These are phyloP conservation scores for Bipolaris oryzae DNA, from an alignment of 2,329 filamentous ascomycete genomes.

Conservation along the genomic window DNA sequence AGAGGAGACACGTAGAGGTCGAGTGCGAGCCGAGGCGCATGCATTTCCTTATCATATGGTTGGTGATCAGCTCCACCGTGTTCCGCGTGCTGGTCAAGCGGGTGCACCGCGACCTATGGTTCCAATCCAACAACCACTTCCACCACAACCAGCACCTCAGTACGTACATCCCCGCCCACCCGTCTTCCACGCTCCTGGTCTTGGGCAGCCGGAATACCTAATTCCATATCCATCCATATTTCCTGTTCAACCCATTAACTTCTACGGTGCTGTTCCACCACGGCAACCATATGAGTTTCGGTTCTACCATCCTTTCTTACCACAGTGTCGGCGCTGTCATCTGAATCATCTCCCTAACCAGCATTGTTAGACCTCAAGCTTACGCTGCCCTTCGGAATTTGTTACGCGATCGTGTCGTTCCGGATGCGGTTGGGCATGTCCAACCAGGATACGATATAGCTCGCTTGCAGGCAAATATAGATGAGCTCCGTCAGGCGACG, in stretches of 20 bases:
- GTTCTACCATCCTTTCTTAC: neutral
- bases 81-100: neutral
- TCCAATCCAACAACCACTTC: neutral
- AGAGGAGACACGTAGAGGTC: slow-evolving; percentile 34
- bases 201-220: slow-evolving; percentile 3
- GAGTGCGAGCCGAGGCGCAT: slow-evolving; percentile 18
- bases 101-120: slow-evolving; percentile 2
- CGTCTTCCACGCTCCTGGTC: neutral
- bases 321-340: slow-evolving; percentile 12
- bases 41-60: slow-evolving; percentile 34
- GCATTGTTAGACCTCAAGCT: slow-evolving; percentile 10
- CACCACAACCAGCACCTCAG: slow-evolving; percentile 13
- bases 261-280: slow-evolving; percentile 4
- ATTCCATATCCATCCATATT: slow-evolving; percentile 3
- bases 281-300: slow-evolving; percentile 9
- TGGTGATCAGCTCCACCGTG: slow-evolving; percentile 21
- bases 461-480: neutral
- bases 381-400: neutral
- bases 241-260: slow-evolving; percentile 2
- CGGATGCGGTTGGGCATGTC: neutral
- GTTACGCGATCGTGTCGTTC: neutral
- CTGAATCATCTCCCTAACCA: slow-evolving; percentile 18
- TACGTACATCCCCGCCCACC: slow-evolving; percentile 18
- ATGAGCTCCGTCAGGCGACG: neutral
- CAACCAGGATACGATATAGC: neutral